Percentiles rank a stretch among this genome's conserved stretches.
Evolutionary conservation across 2,329 filamentous ascomycete genomes (phyloP).

Genomic region (Beauveria bassiana): DNA sequence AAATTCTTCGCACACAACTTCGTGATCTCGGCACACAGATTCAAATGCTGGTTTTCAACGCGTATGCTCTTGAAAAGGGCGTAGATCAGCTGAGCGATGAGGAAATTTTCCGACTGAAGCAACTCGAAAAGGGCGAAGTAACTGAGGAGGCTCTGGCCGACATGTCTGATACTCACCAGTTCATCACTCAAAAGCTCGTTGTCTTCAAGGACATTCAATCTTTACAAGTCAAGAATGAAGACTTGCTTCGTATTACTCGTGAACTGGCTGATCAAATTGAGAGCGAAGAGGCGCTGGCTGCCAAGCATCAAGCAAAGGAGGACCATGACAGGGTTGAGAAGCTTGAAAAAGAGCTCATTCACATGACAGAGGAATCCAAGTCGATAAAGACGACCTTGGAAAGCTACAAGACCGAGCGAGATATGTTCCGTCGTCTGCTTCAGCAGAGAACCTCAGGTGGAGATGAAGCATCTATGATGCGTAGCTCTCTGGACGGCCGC

Average conservation of each 20-base stretch:
- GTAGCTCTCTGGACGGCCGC: conserved; percentile 58
- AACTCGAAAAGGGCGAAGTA: conserved; percentile 68
- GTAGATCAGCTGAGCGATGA: conserved; percentile 61
- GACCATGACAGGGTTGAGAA: conserved; percentile 67
- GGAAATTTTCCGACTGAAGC: conserved; percentile 68
- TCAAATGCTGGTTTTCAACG: conserved; percentile 82
- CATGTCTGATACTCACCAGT: conserved; percentile 74
- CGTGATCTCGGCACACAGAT: conserved; percentile 86
- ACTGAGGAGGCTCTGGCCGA: conserved; percentile 63
- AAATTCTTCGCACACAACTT: conserved; percentile 77
- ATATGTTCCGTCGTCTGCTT: conserved; percentile 94
- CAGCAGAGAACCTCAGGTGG: conserved; percentile 58
- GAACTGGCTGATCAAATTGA: conserved; percentile 86
- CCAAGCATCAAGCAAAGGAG: conserved; percentile 53
- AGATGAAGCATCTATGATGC: conserved; percentile 63
- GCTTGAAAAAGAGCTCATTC: conserved; percentile 63
- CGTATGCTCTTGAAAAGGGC: conserved; percentile 75
- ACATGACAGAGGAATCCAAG: conserved; percentile 75
- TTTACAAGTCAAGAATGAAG: conserved; percentile 80
- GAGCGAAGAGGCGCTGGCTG: conserved; percentile 71
- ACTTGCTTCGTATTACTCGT: conserved; percentile 73
- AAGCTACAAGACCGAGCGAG: conserved; percentile 89
- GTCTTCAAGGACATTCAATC: conserved; percentile 81
- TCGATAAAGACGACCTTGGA: conserved; percentile 77
- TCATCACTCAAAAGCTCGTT: conserved; percentile 85